Evolutionary conservation across 202 grass and related monocot genomes (phyloP).

Genomic region (Panicum hallii): DNA sequence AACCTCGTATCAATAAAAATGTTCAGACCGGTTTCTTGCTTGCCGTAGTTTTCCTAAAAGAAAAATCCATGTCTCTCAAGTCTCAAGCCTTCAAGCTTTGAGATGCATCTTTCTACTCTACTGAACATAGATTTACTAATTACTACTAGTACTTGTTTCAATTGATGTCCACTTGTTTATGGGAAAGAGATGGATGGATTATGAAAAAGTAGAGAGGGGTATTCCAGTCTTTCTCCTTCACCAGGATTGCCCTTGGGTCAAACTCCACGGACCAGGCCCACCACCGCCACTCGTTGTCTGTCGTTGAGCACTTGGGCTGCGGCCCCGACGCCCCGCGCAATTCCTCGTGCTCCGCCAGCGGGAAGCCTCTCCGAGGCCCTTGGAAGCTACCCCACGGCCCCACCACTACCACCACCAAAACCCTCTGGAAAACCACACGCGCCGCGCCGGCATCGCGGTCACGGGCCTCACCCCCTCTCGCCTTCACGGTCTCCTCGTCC

Average conservation of each 20-base stretch:
- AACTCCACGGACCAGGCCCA: background rate
- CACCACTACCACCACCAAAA: background rate
- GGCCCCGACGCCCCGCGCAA: background rate
- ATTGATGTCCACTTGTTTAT: background rate
- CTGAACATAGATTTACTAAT: too few relatives aligned
- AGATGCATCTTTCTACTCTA: too few relatives aligned
- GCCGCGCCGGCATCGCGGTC: background rate
- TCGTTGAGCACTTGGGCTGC: background rate
- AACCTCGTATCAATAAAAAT: too few relatives aligned
- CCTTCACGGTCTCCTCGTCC: slow-evolving; percentile 5
- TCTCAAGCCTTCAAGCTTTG: background rate
- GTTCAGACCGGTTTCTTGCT: too few relatives aligned
- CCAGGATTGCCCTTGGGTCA: background rate
- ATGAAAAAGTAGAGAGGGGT: background rate
- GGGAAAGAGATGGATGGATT: background rate
- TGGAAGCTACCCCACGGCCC: slow-evolving; percentile 11
- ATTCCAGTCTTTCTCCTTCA: background rate
- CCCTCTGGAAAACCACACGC: slow-evolving; percentile 29
- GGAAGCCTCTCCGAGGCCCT: slow-evolving; percentile 50
- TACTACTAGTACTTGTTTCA: too few relatives aligned
- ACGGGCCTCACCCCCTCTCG: slow-evolving; percentile 5
- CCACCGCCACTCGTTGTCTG: slow-evolving; percentile 4
- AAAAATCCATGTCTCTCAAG: background rate
- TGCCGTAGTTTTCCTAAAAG: too few relatives aligned
- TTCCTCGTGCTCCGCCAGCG: slow-evolving; percentile 45